Conservation (phyloP, 2,329 filamentous ascomycete species). For the Sporothrix inflata region DNA sequence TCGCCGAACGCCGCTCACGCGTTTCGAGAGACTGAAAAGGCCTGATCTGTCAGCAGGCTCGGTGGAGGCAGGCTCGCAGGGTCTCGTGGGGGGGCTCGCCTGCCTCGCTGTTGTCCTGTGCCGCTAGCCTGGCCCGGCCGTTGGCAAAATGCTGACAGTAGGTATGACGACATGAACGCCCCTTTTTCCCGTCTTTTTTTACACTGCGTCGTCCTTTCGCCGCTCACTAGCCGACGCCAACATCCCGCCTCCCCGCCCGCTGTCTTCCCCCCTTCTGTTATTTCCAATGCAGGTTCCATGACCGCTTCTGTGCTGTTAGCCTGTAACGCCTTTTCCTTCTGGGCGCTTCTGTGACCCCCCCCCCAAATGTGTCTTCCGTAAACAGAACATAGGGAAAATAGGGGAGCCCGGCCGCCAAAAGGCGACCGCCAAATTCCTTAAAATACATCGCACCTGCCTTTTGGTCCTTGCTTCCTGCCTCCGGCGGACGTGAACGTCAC, state of each 20-base stretch:
- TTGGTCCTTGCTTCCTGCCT: neutral
- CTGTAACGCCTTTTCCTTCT: neutral
- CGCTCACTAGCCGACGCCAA: slow-evolving; percentile 23
- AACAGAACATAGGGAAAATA: slow-evolving; percentile 21
- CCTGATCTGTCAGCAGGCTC: slow-evolving; percentile 4
- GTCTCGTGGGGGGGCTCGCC: slow-evolving; percentile 5
- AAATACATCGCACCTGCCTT: slow-evolving; percentile 3
- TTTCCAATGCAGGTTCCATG: neutral
- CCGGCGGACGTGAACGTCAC: neutral
- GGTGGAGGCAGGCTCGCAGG: neutral
- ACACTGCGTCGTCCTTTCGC: neutral
- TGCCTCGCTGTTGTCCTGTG: too few relatives aligned
- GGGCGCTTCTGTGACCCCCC: slow-evolving; percentile 11
- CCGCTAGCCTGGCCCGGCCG: slow-evolving; percentile 25
- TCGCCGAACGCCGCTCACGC: slow-evolving; percentile 1
- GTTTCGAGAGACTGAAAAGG: neutral
- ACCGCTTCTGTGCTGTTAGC: neutral
- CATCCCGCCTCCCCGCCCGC: slow-evolving; percentile 28
- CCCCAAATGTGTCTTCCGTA: slow-evolving; percentile 15
- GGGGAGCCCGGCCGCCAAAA: neutral
- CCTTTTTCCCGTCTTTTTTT: slow-evolving; percentile 9
- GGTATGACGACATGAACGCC: slow-evolving; percentile 30
- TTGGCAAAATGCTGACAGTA: slow-evolving; percentile 25
- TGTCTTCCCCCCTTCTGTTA: neutral
- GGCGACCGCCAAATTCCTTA: neutral